Conservation (phyloP, 2,329 filamentous ascomycete species). For the Grosmannia clavigera region DNA sequence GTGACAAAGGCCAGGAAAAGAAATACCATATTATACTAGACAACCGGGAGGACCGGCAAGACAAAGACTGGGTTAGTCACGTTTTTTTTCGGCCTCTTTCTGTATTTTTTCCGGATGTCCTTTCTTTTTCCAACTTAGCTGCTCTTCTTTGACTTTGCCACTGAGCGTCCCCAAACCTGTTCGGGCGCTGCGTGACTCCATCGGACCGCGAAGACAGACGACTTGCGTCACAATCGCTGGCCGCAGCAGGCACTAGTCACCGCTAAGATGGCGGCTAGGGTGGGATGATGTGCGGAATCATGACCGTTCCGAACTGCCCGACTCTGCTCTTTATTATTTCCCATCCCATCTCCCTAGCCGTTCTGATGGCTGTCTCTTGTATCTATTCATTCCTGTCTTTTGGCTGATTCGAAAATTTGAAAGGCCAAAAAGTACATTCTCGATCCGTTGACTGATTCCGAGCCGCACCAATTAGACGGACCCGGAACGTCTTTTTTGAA, state of each 20-base stretch:
- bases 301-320: neutral
- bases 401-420: neutral
- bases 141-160: neutral
- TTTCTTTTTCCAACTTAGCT: neutral
- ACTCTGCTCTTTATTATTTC: neutral
- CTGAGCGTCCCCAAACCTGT: neutral
- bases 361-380: neutral
- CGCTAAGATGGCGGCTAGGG: neutral
- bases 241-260: neutral
- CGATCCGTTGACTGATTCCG: conserved; percentile 55
- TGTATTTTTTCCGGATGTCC: neutral
- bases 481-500: conserved; percentile 44
- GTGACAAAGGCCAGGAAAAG: neutral
- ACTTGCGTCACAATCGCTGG: neutral
- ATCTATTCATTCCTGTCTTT: neutral
- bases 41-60: conserved; percentile 1
- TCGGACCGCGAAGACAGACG: neutral
- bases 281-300: neutral
- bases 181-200: neutral
- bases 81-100: neutral
- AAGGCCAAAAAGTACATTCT: conserved; percentile 56
- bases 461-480: conserved; percentile 55
- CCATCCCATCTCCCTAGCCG: neutral
- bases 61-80: conserved; percentile 12
- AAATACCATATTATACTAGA: neutral